A percentile compares a stretch with the other conserved stretches of the same genome.
These are phyloP conservation scores for Cladophialophora carrionii DNA, from an alignment of 2,329 filamentous ascomycete genomes.

Conservation along the genomic window DNA sequence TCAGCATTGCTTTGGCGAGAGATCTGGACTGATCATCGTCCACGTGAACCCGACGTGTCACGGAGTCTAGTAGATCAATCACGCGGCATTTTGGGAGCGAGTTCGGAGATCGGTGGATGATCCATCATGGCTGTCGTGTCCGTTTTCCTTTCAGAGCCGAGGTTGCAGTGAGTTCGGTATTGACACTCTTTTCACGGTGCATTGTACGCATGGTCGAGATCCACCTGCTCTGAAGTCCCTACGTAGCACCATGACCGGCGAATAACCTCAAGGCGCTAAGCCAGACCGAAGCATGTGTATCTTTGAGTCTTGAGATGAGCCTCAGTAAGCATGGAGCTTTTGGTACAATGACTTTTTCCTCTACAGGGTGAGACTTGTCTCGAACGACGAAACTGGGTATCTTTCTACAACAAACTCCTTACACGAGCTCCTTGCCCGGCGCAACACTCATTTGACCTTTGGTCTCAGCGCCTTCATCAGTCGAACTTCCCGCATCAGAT, in stretches of 20 bases:
- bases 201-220: neutral
- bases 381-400: neutral
- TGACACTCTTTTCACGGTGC: too few relatives aligned
- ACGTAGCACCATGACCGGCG: neutral
- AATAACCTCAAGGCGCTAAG: neutral
- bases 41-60: neutral
- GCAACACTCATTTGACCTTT: constrained; percentile 16
- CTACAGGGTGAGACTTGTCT: neutral
- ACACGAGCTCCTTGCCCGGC: constrained; percentile 30
- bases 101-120: neutral
- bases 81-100: neutral
- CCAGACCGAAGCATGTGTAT: neutral
- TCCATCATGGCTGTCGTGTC: neutral
- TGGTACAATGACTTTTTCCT: neutral
- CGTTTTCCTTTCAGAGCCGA: neutral
- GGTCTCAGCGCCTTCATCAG: neutral
- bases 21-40: neutral
- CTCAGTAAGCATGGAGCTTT: neutral
- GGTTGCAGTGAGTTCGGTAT: neutral
- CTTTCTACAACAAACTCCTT: constrained; percentile 7
- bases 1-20: neutral
- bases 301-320: neutral
- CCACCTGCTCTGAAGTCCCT: neutral
- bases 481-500: constrained; percentile 11
- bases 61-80: neutral